A percentile compares a stretch with the other conserved stretches of the same genome.
These are phyloP conservation scores for Lepidium africanum DNA, from an alignment of 345 rosid genomes.

Conservation along the genomic window DNA sequence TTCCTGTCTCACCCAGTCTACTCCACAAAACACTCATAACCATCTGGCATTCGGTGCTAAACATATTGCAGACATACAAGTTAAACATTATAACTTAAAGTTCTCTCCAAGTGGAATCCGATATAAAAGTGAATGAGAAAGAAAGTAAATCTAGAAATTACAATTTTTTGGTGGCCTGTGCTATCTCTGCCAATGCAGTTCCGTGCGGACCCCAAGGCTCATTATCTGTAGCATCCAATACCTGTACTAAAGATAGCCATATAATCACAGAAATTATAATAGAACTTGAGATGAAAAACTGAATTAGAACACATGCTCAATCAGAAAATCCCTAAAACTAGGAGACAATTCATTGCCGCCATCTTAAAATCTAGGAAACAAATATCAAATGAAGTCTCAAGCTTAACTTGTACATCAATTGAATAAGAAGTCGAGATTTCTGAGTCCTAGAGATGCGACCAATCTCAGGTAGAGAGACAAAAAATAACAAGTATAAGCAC, in stretches of 20 bases:
- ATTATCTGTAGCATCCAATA: slow-evolving; percentile 91
- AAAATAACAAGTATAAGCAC: not conserved
- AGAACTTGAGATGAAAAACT: not conserved
- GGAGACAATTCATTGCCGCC: not conserved
- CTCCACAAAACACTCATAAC: slow-evolving; percentile 94
- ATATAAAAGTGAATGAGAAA: not conserved
- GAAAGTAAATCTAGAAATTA: slow-evolving; percentile 25
- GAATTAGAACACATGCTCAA: not conserved
- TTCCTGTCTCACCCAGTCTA: slow-evolving; percentile 82
- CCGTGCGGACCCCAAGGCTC: slow-evolving; percentile 99
- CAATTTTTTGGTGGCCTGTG: slow-evolving; percentile 90
- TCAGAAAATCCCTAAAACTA: not conserved
- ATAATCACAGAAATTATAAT: not conserved
- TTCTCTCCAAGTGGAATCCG: not conserved
- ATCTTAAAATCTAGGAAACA: not conserved
- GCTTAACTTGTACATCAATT: not conserved
- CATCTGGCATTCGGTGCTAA: slow-evolving; percentile 89
- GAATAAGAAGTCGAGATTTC: not conserved
- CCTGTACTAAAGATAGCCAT: slow-evolving; percentile 40
- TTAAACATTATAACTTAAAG: slow-evolving; percentile 1
- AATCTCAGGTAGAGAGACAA: not conserved
- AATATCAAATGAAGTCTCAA: not conserved
- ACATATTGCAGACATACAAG: slow-evolving; percentile 20
- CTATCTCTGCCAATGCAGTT: slow-evolving; percentile 85
- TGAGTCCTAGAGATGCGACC: not conserved